Evolutionary conservation across 441 rosid species (phyloP).

Genomic region (Sinapis alba): DNA sequence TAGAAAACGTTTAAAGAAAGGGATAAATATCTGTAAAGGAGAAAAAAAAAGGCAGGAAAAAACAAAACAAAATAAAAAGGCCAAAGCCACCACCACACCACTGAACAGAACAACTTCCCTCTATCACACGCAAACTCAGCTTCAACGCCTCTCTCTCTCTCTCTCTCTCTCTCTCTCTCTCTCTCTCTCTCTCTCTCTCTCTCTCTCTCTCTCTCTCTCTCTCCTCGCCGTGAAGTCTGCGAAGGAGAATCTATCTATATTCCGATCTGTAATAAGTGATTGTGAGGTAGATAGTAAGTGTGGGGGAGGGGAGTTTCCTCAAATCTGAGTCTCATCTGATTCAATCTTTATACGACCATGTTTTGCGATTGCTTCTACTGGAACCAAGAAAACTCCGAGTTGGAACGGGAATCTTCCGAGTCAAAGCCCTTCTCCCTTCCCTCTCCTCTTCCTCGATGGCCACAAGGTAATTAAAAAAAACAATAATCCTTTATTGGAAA

Average conservation of each 20-base stretch:
- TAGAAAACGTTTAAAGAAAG: conserved; percentile 12
- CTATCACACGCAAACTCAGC: conserved; percentile 32
- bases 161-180: too few relatives aligned
- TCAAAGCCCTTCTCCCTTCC: conserved; percentile 60
- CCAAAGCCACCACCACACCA: conserved; percentile 11
- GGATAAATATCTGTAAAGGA: conserved; percentile 3
- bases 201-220: conserved; percentile 10
- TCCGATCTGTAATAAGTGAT: conserved; percentile 5
- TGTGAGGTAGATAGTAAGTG: background rate
- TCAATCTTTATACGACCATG: conserved; percentile 48
- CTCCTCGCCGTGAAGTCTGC: conserved; percentile 26
- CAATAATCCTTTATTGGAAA: conserved; percentile 2
- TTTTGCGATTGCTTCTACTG: conserved; percentile 71
- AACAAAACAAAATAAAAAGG: conserved; percentile 9
- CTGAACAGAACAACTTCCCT: conserved; percentile 20
- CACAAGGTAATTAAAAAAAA: conserved; percentile 51
- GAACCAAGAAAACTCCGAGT: conserved; percentile 45
- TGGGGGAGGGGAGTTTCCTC: background rate
- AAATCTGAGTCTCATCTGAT: conserved; percentile 8
- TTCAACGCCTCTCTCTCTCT: conserved; percentile 25
- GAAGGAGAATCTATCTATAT: conserved; percentile 18
- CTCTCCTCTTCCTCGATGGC: conserved; percentile 64
- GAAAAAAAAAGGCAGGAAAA: conserved; percentile 12
- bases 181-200: conserved; percentile 27
- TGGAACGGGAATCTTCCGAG: conserved; percentile 37